Percentiles rank a stretch among this genome's conserved stretches.
These are phyloP conservation scores for Aeschynomene evenia DNA, from an alignment of 306 rosid species.

Conservation along the genomic window DNA sequence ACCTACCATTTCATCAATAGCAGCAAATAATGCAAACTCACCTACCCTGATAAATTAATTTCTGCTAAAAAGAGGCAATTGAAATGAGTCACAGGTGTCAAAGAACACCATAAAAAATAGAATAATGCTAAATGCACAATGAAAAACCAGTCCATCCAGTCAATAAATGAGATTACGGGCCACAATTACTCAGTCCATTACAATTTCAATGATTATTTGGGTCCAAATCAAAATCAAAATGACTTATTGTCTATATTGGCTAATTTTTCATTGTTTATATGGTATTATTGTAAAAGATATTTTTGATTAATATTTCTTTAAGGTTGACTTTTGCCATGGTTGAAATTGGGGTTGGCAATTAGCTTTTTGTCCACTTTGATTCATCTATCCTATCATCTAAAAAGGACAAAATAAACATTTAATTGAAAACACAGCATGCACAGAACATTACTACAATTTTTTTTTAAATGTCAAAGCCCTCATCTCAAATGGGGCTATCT, in stretches of 20 bases:
- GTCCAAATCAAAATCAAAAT: too few species aligned
- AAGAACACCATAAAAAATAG: constrained; percentile 23
- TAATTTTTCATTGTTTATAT: too few species aligned
- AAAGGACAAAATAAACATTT: constrained; percentile 53
- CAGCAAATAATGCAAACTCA: constrained; percentile 37
- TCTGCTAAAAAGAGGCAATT: constrained; percentile 1
- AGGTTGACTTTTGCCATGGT: constrained; percentile 69
- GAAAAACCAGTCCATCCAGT: too few species aligned
- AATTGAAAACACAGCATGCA: constrained; percentile 33
- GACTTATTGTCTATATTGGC: too few species aligned
- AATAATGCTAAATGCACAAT: too few species aligned
- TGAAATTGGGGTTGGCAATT: constrained; percentile 51
- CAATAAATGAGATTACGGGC: too few species aligned
- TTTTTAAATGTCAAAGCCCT: constrained; percentile 32
- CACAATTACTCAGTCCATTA: too few species aligned
- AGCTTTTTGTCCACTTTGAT: constrained; percentile 52
- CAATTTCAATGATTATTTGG: too few species aligned
- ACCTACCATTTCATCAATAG: constrained; percentile 37
- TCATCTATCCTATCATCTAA: constrained; percentile 53
- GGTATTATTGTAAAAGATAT: too few species aligned
- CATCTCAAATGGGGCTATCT: constrained; percentile 17
- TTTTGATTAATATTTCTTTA: constrained; percentile 44
- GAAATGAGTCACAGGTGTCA: constrained; percentile 27
- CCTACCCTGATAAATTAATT: constrained; percentile 31
- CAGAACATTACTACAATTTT: neutral